Conservation (phyloP, 495 filamentous ascomycete genomes). For the Glarea lozoyensis region DNA sequence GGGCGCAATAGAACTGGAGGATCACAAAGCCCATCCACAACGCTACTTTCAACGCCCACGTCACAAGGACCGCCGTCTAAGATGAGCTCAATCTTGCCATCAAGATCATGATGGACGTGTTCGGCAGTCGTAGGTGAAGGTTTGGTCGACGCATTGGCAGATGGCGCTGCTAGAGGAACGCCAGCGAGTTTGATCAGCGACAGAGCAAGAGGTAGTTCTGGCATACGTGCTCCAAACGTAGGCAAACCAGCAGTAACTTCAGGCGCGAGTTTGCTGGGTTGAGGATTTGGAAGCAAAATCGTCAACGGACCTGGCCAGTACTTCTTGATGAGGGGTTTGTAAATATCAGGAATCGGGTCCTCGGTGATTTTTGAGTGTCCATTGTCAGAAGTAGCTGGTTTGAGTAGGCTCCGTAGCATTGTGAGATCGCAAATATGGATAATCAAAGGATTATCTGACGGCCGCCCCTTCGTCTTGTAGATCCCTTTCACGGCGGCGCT, state of each 20-base stretch:
- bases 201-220: constrained; percentile 71
- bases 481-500: constrained; percentile 81
- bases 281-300: constrained; percentile 75
- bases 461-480: constrained; percentile 80
- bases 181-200: constrained; percentile 70
- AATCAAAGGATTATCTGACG: constrained; percentile 92
- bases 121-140: constrained; percentile 83
- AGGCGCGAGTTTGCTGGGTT: constrained; percentile 59
- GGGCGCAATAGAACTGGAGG: constrained; percentile 81
- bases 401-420: constrained; percentile 53
- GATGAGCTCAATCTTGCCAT: constrained; percentile 78
- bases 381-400: constrained; percentile 11
- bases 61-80: constrained; percentile 79
- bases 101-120: constrained; percentile 80
- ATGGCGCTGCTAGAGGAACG: constrained; percentile 83
- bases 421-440: constrained; percentile 76
- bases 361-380: constrained; percentile 22
- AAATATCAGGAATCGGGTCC: constrained; percentile 63
- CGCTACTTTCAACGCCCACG: constrained; percentile 93
- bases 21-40: constrained; percentile 77
- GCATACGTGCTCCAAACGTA: constrained; percentile 89
- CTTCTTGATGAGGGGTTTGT: constrained; percentile 63
- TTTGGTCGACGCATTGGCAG: constrained; percentile 87
- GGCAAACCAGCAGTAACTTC: constrained; percentile 78
- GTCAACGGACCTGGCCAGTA: constrained; percentile 98